Base-by-base conservation (phyloP, 2,329 filamentous ascomycete genomes). In the Ceratocystis smalleyi region DNA sequence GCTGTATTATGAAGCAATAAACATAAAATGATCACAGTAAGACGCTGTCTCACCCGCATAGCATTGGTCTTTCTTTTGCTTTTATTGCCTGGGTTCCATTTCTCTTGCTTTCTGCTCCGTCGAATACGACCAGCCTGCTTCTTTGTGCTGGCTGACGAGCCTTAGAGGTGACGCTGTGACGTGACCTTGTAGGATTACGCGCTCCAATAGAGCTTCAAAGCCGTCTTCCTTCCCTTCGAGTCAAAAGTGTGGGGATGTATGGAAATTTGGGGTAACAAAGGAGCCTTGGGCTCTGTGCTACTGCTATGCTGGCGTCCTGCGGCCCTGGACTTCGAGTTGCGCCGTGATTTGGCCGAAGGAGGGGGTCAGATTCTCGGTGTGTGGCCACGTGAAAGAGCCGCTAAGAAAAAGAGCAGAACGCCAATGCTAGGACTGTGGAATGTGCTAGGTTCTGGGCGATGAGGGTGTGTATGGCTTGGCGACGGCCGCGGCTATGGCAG, bases 331-430 rank as follows among this genome's bases (percentile, higher is more conserved):
- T 35, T 51, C 54, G 54, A 57, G 27, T 57, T 57, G 24, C 54
- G 54, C 54, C 54, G 54, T 57, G 54, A 35, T 57, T 57, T 57
- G 54, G 54, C 54, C 54, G 54, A 57, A 57, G 54, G 54, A 57
- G 54, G 54, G 51, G 54, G 54, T 35, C 30, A 57, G 54, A 57
- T 57, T 57, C 54, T 57, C 54, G 54, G 54, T 57, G 54, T 57
- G 32, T 15, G 32, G 10, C 47, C 47, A 51, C 22, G 47, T 51
- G 22, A 51, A 51, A 51, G 47, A 51, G 47, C 47, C 47, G 22
- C 47, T 51, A 51, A 51, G 47, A 51, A 51, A 51, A 51, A 51
- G 22, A 22, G n/a, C 10, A 51, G n/a, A 12, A 22, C 1, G 47
- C 10, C 2, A 27, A 24, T 22, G 47, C 19, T 19, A 51, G 24